These are phyloP conservation scores for Daldinia sp. DNA, from an alignment of 2,329 filamentous ascomycete genomes.

Conservation along the genomic window DNA sequence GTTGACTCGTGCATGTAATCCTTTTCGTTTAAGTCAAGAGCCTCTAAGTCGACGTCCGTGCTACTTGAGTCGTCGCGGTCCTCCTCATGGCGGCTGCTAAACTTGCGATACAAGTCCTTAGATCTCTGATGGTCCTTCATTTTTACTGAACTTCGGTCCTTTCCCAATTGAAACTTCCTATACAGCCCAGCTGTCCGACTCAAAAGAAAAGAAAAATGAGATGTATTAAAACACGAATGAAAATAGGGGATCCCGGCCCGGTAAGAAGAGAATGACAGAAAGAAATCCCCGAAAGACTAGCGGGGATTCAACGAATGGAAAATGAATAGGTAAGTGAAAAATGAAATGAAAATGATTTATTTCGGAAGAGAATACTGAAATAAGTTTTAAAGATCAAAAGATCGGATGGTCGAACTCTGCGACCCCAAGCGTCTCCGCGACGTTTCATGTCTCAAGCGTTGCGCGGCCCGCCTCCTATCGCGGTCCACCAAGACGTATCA, in stretches of 20 bases:
- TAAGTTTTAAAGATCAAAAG: not conserved
- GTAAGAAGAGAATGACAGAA: constrained; percentile 16
- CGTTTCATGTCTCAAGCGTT: constrained; percentile 26
- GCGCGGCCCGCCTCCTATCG: constrained; percentile 16
- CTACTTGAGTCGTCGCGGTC: constrained; percentile 46
- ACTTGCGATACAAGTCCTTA: constrained; percentile 29
- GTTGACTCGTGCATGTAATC: constrained; percentile 45
- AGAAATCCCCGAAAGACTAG: not conserved
- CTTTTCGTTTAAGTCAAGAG: constrained; percentile 49
- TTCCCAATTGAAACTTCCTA: constrained; percentile 1
- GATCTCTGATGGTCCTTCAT: constrained; percentile 36
- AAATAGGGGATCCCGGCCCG: constrained; percentile 30
- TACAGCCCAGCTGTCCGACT: constrained; percentile 18
- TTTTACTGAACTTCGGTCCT: not conserved
- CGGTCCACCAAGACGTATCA: constrained; percentile 15
- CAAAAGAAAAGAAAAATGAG: not conserved
- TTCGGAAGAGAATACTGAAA: constrained; percentile 17
- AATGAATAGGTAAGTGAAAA: constrained; percentile 5
- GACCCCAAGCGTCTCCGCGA: constrained; percentile 24
- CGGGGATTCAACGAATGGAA: not conserved
- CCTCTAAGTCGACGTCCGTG: constrained; percentile 46
- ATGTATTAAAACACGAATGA: not conserved
- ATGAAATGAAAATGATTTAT: constrained; percentile 6
- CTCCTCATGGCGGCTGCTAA: constrained; percentile 39
- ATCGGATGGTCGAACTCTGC: constrained; percentile 16